phyloP scores from a whole-genome alignment of 2,329 filamentous ascomycete genomes.

The Aspergillus sp. region DNA sequence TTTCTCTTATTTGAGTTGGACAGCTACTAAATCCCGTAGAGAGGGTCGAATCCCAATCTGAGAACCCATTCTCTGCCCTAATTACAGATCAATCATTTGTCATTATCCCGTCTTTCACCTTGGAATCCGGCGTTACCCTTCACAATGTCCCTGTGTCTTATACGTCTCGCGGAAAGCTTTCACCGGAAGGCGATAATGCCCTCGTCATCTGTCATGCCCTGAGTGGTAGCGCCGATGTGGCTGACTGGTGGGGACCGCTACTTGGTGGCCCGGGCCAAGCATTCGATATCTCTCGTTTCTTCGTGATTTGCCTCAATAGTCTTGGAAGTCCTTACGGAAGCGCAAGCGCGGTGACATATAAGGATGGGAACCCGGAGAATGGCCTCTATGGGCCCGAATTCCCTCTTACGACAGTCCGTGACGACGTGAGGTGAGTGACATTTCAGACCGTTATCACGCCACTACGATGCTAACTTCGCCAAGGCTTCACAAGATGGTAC shows the following conservation, averaged over 20 bases:
- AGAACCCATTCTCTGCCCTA: slow-evolving; percentile 85
- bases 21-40: slow-evolving; percentile 57
- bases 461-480: slow-evolving; percentile 8
- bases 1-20: slow-evolving; percentile 17
- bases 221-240: slow-evolving; percentile 56
- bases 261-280: slow-evolving; percentile 54
- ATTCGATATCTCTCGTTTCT: slow-evolving; percentile 55
- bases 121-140: slow-evolving; percentile 86
- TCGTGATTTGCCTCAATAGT: slow-evolving; percentile 56
- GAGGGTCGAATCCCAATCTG: slow-evolving; percentile 65
- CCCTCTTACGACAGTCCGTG: slow-evolving; percentile 88
- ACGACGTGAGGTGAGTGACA: slow-evolving; percentile 80
- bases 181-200: slow-evolving; percentile 59
- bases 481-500: slow-evolving; percentile 55
- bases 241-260: slow-evolving; percentile 59
- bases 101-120: slow-evolving; percentile 82
- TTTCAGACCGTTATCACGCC: background rate
- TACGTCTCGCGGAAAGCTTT: slow-evolving; percentile 61
- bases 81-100: slow-evolving; percentile 88
- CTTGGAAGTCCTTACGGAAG: slow-evolving; percentile 57
- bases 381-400: slow-evolving; percentile 93
- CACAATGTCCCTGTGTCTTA: slow-evolving; percentile 70
- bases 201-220: slow-evolving; percentile 61
- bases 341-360: slow-evolving; percentile 67
- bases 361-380: slow-evolving; percentile 72